Base-by-base conservation (phyloP, 176 grass and related monocot species). In the Elymus sibiricus region DNA sequence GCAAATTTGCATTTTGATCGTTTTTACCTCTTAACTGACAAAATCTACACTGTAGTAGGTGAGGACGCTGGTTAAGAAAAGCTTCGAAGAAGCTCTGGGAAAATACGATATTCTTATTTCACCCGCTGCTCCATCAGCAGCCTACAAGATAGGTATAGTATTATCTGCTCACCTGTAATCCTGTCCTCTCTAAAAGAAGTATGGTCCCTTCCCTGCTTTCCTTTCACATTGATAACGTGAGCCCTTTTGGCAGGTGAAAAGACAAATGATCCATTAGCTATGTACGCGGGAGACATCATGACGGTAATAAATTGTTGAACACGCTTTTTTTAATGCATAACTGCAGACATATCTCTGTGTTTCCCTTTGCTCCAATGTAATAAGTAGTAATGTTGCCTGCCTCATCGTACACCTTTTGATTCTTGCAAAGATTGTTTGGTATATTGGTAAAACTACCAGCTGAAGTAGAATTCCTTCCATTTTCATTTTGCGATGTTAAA, bases 201-300 rank as follows among this genome's bases (percentile, higher is more conserved):
- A 71, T 5, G 31, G 32, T 28, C 27, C 51, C 78, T 66, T 69
- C 24, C 27, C 38, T 16, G 11, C 47, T 90, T 75, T 85, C 46
- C 75, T 82, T 67, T n/a, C 67, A 64, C 3, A 70, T 79, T 87
- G 28, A 73, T 22, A 62, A 29, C 25, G 28, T 7, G 17, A 69
- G 7, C 27, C 44, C 31, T 69, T 89, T 90, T 86, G 76, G 34
- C 84, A 98, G 96, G 93, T 72, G 96, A 95, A 94, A 98, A 98
- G 89, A 90, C 87, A 19, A 95, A 92, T 77, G 93, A 98, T 88
- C 93, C 96, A 46, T 94, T 98, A 70, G 96, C 96, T 43, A 95
- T 95, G 96, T 94, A 98, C 1, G 92, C 93, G 4, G 96, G 96
- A 83, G 96, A 98, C 73, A 95, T 94, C 88, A 95, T 95, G 96